Evolutionary conservation across 2,329 filamentous ascomycete species (phyloP).

Genomic region (Xylariaceae sp.): DNA sequence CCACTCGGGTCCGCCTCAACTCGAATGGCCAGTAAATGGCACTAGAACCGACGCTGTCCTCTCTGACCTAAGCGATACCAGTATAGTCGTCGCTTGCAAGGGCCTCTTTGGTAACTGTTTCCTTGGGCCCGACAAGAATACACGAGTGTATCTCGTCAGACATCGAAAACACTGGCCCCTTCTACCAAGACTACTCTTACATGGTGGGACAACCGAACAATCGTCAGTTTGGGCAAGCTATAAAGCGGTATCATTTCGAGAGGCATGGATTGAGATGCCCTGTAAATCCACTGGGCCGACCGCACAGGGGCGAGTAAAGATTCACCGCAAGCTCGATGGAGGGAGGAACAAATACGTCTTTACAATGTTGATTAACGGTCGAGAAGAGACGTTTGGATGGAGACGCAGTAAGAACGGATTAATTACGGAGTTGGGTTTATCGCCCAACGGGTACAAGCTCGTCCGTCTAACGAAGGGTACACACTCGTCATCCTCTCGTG

Average conservation of each 20-base stretch:
- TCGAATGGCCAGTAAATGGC: conserved; percentile 6
- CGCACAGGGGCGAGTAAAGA: conserved; percentile 12
- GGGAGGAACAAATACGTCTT: conserved; percentile 21
- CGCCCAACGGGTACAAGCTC: conserved; percentile 19
- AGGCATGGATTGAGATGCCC: conserved; percentile 18
- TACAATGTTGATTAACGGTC: conserved; percentile 12
- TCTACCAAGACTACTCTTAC: conserved; percentile 7
- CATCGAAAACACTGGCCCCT: conserved; percentile 13
- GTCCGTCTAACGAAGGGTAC: conserved; percentile 10
- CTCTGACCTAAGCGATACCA: conserved; percentile 1
- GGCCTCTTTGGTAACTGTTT: conserved; percentile 8
- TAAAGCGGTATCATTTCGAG: conserved; percentile 1
- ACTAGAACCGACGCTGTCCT: background rate
- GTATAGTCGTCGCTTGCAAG: conserved; percentile 10
- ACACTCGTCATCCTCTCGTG: background rate
- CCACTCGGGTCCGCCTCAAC: background rate
- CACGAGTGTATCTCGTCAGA: conserved; percentile 14
- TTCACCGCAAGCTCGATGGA: conserved; percentile 9
- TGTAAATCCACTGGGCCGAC: conserved; percentile 12
- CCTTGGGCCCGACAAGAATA: conserved; percentile 17
- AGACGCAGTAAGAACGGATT: conserved; percentile 16
- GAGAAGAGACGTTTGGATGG: conserved; percentile 20
- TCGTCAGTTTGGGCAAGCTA: conserved; percentile 22
- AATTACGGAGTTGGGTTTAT: conserved; percentile 16
- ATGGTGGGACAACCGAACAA: conserved; percentile 1